Conservation (phyloP, 2,329 filamentous ascomycete genomes). For the Ceratocystis cubensis region DNA sequence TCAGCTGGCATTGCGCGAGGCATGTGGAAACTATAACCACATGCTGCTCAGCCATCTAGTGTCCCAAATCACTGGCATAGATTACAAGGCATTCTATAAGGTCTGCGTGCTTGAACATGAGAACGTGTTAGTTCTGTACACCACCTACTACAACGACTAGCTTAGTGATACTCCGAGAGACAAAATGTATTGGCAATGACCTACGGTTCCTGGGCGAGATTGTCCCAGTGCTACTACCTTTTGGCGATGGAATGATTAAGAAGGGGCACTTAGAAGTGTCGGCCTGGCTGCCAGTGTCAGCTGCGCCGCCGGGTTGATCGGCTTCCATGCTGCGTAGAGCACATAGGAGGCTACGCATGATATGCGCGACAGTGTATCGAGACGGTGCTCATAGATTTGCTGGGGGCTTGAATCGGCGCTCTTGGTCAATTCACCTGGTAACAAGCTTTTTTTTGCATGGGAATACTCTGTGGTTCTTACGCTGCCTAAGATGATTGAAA, state of each 20-base stretch:
- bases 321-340: conserved; percentile 17
- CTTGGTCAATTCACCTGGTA: too few species aligned
- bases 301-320: conserved; percentile 19
- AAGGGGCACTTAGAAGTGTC: conserved; percentile 18
- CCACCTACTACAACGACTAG: conserved; percentile 15
- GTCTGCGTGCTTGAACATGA: conserved; percentile 18
- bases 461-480: too few species aligned
- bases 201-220: conserved; percentile 13
- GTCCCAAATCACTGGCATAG: conserved; percentile 17
- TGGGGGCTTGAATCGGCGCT: background rate
- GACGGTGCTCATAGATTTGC: background rate
- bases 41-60: conserved; percentile 24
- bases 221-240: background rate
- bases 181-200: conserved; percentile 18
- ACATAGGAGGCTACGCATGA: conserved; percentile 11
- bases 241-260: conserved; percentile 22
- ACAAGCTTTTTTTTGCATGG: too few species aligned
- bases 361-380: conserved; percentile 2
- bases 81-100: conserved; percentile 19
- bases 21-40: conserved; percentile 22
- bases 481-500: too few species aligned
- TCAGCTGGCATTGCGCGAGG: conserved; percentile 8
- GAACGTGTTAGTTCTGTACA: conserved; percentile 20
- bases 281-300: conserved; percentile 16
- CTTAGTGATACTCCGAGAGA: conserved; percentile 20